A percentile compares a stretch with the other conserved stretches of the same genome.
Evolutionary conservation across 768 basidiomycete genomes (phyloP).

Genomic region (Serpula lacrymans): DNA sequence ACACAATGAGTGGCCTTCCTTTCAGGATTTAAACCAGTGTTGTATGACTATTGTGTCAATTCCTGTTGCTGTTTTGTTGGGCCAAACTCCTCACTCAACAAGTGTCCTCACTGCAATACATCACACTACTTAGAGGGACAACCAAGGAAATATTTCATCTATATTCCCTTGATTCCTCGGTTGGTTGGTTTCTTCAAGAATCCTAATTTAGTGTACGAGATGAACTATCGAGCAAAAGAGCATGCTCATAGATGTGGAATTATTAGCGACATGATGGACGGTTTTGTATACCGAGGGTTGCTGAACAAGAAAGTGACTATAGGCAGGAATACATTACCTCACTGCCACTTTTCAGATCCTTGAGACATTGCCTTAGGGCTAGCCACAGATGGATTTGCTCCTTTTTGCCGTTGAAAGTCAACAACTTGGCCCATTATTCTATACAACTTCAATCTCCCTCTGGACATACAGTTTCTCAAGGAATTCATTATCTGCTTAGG

Average conservation of each 20-base stretch:
- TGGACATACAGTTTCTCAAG: slow-evolving; percentile 33
- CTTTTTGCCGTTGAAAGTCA: slow-evolving; percentile 41
- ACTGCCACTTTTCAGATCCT: slow-evolving; percentile 33
- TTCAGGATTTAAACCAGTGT: slow-evolving; percentile 27
- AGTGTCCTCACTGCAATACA: slow-evolving; percentile 34
- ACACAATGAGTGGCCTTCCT: slow-evolving; percentile 24
- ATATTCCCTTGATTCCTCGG: slow-evolving; percentile 37
- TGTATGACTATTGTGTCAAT: slow-evolving; percentile 41
- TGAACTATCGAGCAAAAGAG: slow-evolving; percentile 26
- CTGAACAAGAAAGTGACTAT: slow-evolving; percentile 20
- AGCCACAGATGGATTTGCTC: slow-evolving; percentile 65
- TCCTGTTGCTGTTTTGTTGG: slow-evolving; percentile 39
- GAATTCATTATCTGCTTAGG: slow-evolving; percentile 33
- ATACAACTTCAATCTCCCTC: slow-evolving; percentile 40
- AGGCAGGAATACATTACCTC: slow-evolving; percentile 15
- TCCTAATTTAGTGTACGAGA: slow-evolving; percentile 14
- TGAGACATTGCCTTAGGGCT: slow-evolving; percentile 42
- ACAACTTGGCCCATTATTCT: slow-evolving; percentile 43
- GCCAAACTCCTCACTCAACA: slow-evolving; percentile 16
- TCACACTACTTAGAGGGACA: slow-evolving; percentile 19
- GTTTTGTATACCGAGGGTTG: slow-evolving; percentile 26
- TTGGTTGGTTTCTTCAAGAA: slow-evolving; percentile 23
- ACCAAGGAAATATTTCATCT: slow-evolving; percentile 29
- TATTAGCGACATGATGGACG: slow-evolving; percentile 35
- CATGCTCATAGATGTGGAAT: slow-evolving; percentile 15